These are phyloP conservation scores for Saccharomycopsis sp. DNA, from an alignment of 805 yeast genomes.

Conservation along the genomic window DNA sequence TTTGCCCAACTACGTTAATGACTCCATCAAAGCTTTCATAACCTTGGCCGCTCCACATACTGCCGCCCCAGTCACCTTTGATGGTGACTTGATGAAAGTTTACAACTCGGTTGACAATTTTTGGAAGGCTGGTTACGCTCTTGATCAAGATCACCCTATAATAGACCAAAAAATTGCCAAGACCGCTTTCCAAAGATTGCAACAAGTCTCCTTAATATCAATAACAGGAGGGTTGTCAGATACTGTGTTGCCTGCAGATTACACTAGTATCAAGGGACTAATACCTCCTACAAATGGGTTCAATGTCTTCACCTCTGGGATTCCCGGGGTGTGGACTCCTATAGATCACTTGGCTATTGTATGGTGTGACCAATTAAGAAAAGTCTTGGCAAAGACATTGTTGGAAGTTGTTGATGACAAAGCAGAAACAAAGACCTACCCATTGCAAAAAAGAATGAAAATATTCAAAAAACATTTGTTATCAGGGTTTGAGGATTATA, in stretches of 20 bases:
- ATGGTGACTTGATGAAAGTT: conserved; percentile 70
- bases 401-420: conserved; percentile 48
- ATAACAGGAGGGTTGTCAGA: conserved; percentile 85
- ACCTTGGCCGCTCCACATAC: conserved; percentile 90
- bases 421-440: conserved; percentile 40
- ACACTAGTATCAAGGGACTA: conserved; percentile 62
- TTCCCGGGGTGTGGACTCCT: conserved; percentile 89
- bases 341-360: conserved; percentile 92
- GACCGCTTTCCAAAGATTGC: conserved; percentile 37
- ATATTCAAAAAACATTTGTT: conserved; percentile 38
- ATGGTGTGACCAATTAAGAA: conserved; percentile 88
- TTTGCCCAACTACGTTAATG: conserved; percentile 60
- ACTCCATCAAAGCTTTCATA: conserved; percentile 72
- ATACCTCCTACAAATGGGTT: conserved; percentile 73
- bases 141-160: conserved; percentile 17
- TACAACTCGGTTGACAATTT: conserved; percentile 68
- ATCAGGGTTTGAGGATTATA: conserved; percentile 48
- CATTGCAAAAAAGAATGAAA: conserved; percentile 48
- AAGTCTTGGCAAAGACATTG: conserved; percentile 48
- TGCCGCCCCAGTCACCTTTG: conserved; percentile 87
- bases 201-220: conserved; percentile 63
- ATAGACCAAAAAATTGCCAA: conserved; percentile 19
- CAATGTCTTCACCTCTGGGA: conserved; percentile 74
- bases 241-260: conserved; percentile 79
- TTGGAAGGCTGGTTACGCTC: conserved; percentile 60